Evolutionary conservation across 2,329 filamentous ascomycete genomes (phyloP).

Genomic region (Graphiopsis chlorocephala): DNA sequence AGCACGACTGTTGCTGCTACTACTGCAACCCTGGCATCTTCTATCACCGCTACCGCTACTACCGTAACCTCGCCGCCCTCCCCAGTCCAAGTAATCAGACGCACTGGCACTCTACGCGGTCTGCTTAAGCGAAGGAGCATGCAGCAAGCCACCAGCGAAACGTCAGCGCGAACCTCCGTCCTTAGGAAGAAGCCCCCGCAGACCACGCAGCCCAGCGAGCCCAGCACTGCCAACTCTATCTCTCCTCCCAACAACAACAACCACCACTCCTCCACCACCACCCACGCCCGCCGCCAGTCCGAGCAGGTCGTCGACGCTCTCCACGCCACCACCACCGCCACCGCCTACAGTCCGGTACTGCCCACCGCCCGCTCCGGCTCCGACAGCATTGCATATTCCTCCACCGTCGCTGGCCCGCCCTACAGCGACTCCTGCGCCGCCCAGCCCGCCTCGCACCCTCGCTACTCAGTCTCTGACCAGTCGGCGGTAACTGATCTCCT

Average conservation of each 20-base stretch:
- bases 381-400: not conserved
- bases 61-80: not conserved
- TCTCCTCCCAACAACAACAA: not conserved
- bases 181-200: not conserved
- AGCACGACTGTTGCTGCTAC: not conserved
- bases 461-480: slow-evolving; percentile 34
- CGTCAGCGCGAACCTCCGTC: not conserved
- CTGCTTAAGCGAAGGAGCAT: slow-evolving; percentile 9
- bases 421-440: not conserved
- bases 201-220: not conserved
- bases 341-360: not conserved
- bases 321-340: not conserved
- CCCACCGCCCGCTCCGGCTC: slow-evolving; percentile 11
- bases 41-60: not conserved
- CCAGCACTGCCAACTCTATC: not conserved
- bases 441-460: slow-evolving; percentile 16
- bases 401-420: not conserved
- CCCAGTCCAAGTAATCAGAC: not conserved
- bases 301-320: not conserved
- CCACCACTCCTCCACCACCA: not conserved
- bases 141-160: not conserved
- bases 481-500: slow-evolving; percentile 34
- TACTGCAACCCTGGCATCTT: slow-evolving; percentile 4
- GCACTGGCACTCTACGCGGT: not conserved
- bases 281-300: slow-evolving; percentile 9